phyloP scores from a whole-genome alignment of 2,329 filamentous ascomycete species.

The Stemphylium beticola region DNA sequence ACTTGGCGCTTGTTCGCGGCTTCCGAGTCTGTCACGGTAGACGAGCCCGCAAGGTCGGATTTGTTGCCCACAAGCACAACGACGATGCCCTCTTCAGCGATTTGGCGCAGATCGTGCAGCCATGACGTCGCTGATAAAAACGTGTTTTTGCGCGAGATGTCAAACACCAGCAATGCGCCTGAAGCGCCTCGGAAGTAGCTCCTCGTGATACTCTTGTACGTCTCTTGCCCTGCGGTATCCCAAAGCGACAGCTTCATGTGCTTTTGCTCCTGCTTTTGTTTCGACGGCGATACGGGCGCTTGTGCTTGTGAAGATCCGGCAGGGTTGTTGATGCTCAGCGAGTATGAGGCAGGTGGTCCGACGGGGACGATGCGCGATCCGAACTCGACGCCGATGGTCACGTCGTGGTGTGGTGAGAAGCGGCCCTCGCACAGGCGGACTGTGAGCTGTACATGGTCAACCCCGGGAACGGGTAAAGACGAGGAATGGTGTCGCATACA shows the following conservation, averaged over 20 bases:
- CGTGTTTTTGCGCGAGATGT: slow-evolving; percentile 84
- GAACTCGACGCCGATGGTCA: slow-evolving; percentile 96
- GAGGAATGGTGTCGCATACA: slow-evolving; percentile 45
- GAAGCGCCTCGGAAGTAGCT: slow-evolving; percentile 88
- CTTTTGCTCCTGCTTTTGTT: slow-evolving; percentile 58
- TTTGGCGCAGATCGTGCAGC: slow-evolving; percentile 91
- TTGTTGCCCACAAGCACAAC: slow-evolving; percentile 97
- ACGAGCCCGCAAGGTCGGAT: slow-evolving; percentile 71
- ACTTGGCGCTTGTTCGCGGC: slow-evolving; percentile 76
- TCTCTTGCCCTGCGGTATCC: slow-evolving; percentile 97
- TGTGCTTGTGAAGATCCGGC: slow-evolving; percentile 22
- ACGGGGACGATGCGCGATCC: slow-evolving; percentile 92
- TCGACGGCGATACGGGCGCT: slow-evolving; percentile 28
- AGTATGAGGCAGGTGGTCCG: slow-evolving; percentile 75
- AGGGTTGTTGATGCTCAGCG: slow-evolving; percentile 62
- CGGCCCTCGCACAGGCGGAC: slow-evolving; percentile 96
- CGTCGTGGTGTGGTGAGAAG: slow-evolving; percentile 93
- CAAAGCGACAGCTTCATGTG: slow-evolving; percentile 95
- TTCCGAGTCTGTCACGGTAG: slow-evolving; percentile 43
- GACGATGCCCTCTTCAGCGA: slow-evolving; percentile 94
- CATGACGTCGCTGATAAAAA: slow-evolving; percentile 90
- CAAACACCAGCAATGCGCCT: slow-evolving; percentile 86
- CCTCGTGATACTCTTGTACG: slow-evolving; percentile 93
- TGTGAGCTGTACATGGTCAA: slow-evolving; percentile 65
- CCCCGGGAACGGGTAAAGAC: not conserved